Evolutionary conservation across 2,329 filamentous ascomycete genomes (phyloP), one percentile per base, ranked within the genome.

Genomic region (Apiospora koreana): DNA sequence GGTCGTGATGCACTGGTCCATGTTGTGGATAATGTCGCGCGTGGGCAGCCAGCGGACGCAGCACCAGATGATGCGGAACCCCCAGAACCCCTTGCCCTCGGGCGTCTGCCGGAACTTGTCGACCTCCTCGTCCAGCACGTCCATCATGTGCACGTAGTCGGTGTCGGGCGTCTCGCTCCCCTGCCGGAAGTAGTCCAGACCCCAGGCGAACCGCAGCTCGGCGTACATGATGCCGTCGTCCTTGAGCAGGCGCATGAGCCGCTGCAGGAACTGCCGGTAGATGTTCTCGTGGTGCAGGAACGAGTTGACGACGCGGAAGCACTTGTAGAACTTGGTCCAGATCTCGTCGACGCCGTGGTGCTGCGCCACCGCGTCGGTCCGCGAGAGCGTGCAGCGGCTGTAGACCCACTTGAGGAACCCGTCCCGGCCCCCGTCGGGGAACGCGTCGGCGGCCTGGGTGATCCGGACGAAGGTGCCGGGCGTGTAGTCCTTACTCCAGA

Each of bases 251-350:
- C 83, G 83, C 80, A 97, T 89, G 75, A 98, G 86, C 28, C 89
- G 87, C 38, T 87, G 89, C 71, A 98, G 83, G 77, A 94, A 97
- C 23, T 85, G 84, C 31, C 94, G 89, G 82, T 93, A 95, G 73
- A 98, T 93, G 18, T 95, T 95, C 81, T 98, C 95, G 81, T 98
- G 97, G 81, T 92, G 93, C 66, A 97, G 86, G 68, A 97, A 88
- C 21, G 90, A 91, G 50, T 89, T 88, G 62, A 95, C 86, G 4
- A 95, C 88, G 2, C 86, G 82, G 80, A 98, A 97, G 72, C 91
- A 92, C 62, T 87, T 89, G 67, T 83, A 84, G 81, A 98, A 97
- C 77, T 96, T 95, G 31, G 86, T 83, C 94, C 95, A 98, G 69
- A 97, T 91, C 68, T 92, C 92, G 79, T 96, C 91, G 21, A 94